A percentile compares a stretch with the other conserved stretches of the same genome.
These are phyloP conservation scores for Plasmopara viticola DNA, from an alignment of 352 stramenopile genomes.

Conservation along the genomic window DNA sequence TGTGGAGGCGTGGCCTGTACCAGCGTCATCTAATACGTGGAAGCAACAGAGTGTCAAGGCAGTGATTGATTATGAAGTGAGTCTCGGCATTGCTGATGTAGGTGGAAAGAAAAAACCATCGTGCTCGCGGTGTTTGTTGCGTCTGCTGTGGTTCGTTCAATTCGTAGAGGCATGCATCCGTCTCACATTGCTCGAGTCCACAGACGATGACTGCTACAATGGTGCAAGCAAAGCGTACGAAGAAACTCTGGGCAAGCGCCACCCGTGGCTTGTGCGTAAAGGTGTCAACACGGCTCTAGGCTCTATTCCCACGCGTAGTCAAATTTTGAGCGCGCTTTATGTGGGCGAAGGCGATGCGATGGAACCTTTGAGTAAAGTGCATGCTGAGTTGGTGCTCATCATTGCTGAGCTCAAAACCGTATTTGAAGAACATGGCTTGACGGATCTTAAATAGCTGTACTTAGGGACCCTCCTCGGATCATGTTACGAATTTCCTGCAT, in stretches of 20 bases:
- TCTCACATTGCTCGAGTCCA: slow-evolving; percentile 60
- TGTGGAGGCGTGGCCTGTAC: slow-evolving; percentile 36
- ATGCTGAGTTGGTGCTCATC: slow-evolving; percentile 42
- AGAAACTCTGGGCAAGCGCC: slow-evolving; percentile 70
- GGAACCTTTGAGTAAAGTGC: slow-evolving; percentile 30
- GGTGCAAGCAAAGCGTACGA: slow-evolving; percentile 76
- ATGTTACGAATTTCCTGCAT: slow-evolving; percentile 19
- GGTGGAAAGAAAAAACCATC: slow-evolving; percentile 83
- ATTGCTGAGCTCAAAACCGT: slow-evolving; percentile 44
- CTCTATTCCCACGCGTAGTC: slow-evolving; percentile 50
- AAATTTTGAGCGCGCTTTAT: slow-evolving; percentile 49
- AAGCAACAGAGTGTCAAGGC: slow-evolving; percentile 46
- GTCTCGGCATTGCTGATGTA: slow-evolving; percentile 42
- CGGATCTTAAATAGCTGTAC: slow-evolving; percentile 62
- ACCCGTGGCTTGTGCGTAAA: slow-evolving; percentile 82
- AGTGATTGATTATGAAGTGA: slow-evolving; percentile 61
- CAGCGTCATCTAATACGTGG: slow-evolving; percentile 30
- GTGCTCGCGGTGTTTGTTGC: slow-evolving; percentile 61
- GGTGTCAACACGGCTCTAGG: slow-evolving; percentile 68
- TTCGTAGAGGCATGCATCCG: slow-evolving; percentile 73
- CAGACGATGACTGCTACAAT: slow-evolving; percentile 54
- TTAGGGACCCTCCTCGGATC: slow-evolving; percentile 9
- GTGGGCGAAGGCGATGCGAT: slow-evolving; percentile 37
- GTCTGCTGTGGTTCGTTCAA: slow-evolving; percentile 77
- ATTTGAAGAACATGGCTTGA: slow-evolving; percentile 58